A percentile compares a stretch with the other conserved stretches of the same genome.
These are phyloP conservation scores for Colletotrichum sp. DNA, from an alignment of 2,329 filamentous ascomycete genomes.

Conservation along the genomic window DNA sequence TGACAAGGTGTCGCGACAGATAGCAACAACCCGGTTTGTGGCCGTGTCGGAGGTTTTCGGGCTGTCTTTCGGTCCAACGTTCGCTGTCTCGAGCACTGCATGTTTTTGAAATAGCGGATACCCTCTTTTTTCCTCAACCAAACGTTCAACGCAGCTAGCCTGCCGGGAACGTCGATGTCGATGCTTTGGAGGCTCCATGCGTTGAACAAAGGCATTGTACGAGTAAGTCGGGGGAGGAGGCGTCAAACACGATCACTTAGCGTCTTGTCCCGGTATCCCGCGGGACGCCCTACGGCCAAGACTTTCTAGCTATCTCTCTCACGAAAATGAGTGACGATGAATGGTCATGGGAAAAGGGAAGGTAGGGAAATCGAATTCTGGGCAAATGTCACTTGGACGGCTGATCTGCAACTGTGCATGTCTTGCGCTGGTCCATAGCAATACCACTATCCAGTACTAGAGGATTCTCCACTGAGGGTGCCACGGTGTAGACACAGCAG, in stretches of 20 bases:
- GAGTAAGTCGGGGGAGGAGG: background rate
- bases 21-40: background rate
- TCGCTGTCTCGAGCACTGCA: background rate
- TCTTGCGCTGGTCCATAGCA: background rate
- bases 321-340: background rate
- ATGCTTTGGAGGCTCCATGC: background rate
- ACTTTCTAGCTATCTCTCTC: background rate
- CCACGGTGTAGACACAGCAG: background rate
- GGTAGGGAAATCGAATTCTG: background rate
- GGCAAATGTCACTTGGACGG: background rate
- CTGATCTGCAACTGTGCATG: slow-evolving; percentile 7
- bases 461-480: background rate
- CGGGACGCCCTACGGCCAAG: background rate
- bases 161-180: background rate
- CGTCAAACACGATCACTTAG: background rate
- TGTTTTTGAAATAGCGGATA: background rate
- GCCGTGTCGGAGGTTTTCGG: background rate
- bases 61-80: background rate
- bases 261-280: background rate
- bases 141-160: background rate
- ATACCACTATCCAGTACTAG: background rate
- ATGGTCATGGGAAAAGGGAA: background rate
- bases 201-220: background rate
- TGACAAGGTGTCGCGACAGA: background rate
- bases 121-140: background rate